Base-by-base conservation (phyloP, 352 stramenopile species). In the Phytophthora tubulina region DNA sequence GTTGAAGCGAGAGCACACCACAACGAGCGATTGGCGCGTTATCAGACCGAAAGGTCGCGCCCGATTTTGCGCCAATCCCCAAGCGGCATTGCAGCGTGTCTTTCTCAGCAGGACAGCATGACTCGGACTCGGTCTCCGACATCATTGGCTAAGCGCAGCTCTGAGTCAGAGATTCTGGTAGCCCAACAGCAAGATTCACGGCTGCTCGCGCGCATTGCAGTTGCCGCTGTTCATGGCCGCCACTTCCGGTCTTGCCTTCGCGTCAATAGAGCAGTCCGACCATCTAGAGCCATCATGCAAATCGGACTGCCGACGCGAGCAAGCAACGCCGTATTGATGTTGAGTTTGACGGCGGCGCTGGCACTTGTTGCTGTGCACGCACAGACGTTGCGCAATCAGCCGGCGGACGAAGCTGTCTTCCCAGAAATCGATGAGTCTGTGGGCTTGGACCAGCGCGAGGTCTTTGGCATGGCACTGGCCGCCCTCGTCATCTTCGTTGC, bases 401-500 rank as follows among this genome's bases (percentile, higher is more conserved):
- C 30, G 17, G 55, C 51, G 17, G 55, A 72, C 14, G 56, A 72
- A 48, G 46, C 39, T 6, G 57, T 65, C 13, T 44, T 72, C 38
- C 53, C 63, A 36, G 53, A 67, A 46, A 33, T 63, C 51, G 64
- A 73, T 13, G 39, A 21, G 54, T 61, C 52, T 15, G 53, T 63
- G 13, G 54, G 62, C 14, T 76, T 82, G 50, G 75, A 70, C 11
- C 51, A 79, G 50, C 72, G 79, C 41, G 84, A 95, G 62, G 70
- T 80, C 17, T 62, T 84, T 3, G 88, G 83, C 35, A 85, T 93
- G 55, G 59, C 56, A 8, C 51, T 91, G 4, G 82, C 85, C 0
- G 76, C 75, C 1, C 50, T 98, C 4, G 88, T 93, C 21, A 83
- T 97, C 14, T 93, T 97, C 39, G 76, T 98, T 10, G 92, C 93